Base-by-base conservation (phyloP, 805 yeast species). In the Lachancea quebecensis region DNA sequence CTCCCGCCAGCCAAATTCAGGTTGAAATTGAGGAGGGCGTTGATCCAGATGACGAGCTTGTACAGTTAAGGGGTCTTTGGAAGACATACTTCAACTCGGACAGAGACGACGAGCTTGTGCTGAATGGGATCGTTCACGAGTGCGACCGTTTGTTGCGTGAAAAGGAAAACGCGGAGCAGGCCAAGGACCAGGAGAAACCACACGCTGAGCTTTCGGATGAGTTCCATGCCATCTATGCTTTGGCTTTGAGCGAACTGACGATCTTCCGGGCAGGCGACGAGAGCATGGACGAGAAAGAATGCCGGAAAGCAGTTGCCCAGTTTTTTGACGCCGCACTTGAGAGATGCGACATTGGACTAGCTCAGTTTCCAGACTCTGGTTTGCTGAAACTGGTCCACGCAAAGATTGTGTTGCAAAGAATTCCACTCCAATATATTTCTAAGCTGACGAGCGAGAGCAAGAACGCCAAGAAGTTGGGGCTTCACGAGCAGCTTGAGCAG, bases 111-210 rank as follows among this genome's bases (percentile, higher is more conserved):
- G 85, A 82, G 57, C 65, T 80, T 49, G 73, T 85, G 31, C 60
- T 85, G 47, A 85, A 89, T 56, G 97, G 96, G 18, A 74, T 90
- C 4, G 75, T 91, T n/a, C 96, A 90, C 56, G 97, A 91, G 60
- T 85, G 95, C 67, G 96, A 91, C 57, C 68, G 95, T 41, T 61
- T 88, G 30, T 70, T 89, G 51, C 71, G 90, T 59, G 52, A 58
- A 33, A 48, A 45, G 5, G 59, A 49, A n/a, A 7, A 35, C 8
- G 5, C 30, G 9, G 36, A 16, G 27, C 16, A 50, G 50, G 27
- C 47, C 44, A 57, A 25, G 54, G 59, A 48, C 47, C 10, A 47
- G 47, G 49, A 17, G 8, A 33, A 21, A 10, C 48, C 46, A n/a
- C 32, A 31, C 5, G 16, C 50, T 10, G 50, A 52, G 42, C 46